Evolutionary conservation across 2,329 filamentous ascomycete species (phyloP), one percentile per base, ranked within the genome.

Genomic region (Diplodia seriata): DNA sequence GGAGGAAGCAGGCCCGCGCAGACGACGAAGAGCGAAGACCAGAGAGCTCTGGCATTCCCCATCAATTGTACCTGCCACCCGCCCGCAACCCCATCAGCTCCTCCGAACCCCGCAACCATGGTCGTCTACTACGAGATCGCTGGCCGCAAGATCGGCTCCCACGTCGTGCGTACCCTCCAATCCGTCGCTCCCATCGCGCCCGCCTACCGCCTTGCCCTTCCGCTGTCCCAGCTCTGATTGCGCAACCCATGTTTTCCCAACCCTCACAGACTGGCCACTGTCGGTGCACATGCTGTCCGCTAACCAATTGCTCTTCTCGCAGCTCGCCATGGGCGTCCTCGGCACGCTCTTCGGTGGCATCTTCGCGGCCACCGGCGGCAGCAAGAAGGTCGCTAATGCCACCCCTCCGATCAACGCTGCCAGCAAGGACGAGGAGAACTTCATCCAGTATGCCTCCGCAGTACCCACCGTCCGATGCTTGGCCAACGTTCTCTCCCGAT

Each of bases 341-440:
- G 73, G 73, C 69, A 72, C 73, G 11, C 75, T 76, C 40, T 73
- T 76, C 70, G 70, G 68, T 69, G 74, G 73, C 69, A 81, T 82
- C 69, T 74, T 68, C 54, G 72, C 78, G 71, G 71, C 74, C 29
- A 72, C 76, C 67, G 54, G 68, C 66, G 68, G 75, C 71, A 76
- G 82, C 73, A 83, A 84, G 76, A 78, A 81, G 72, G 77, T 81
- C 70, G 74, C 73, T 47, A 69, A 74, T 47, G 72, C 70, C 26
- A 69, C 69, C 59, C 88, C 88, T 67, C 85, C 87, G 51, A 87
- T 89, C 80, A 87, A 88, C 76, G 87, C 88, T 65, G 81, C 82
- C 74, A 89, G 85, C 81, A 88, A 88, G 80, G 87, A 89, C 73
- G 88, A 90, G 81, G 88, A 89, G 81, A 84, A 85, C 75, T 90